Evolutionary conservation across 805 yeast genomes (phyloP).

Genomic region (Myxozyma geophila): DNA sequence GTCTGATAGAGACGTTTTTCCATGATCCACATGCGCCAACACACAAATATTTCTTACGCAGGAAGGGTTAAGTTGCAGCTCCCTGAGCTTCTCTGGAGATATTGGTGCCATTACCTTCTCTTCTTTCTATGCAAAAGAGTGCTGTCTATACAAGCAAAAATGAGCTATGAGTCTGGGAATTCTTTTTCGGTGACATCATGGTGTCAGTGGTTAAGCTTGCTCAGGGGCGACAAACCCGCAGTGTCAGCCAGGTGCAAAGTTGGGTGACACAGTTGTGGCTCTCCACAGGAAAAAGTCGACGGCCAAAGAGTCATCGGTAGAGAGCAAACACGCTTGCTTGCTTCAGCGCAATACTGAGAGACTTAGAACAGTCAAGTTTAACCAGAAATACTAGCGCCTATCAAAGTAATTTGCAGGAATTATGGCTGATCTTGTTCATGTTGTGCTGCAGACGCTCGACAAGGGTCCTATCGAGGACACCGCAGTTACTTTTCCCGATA

Average conservation of each 20-base stretch:
- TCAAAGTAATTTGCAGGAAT: background rate
- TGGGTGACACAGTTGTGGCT: conserved; percentile 1
- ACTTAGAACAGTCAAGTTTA: no score
- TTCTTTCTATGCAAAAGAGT: background rate
- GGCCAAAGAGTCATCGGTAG: background rate
- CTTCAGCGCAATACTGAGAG: no score
- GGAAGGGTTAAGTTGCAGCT: conserved; percentile 70
- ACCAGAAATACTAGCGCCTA: no score
- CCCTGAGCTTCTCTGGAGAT: conserved; percentile 64
- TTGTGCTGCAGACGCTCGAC: conserved; percentile 67
- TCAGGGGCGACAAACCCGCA: conserved; percentile 1
- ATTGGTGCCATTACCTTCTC: conserved; percentile 42
- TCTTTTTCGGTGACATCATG: conserved; percentile 12
- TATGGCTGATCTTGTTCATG: conserved; percentile 37
- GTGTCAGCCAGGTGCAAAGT: background rate
- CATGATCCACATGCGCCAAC: conserved; percentile 98
- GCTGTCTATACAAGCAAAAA: background rate
- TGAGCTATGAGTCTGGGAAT: background rate
- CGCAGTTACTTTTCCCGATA: conserved; percentile 64
- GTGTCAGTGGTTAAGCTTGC: background rate
- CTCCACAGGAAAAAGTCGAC: background rate
- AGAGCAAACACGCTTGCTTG: background rate
- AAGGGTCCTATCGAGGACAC: conserved; percentile 73
- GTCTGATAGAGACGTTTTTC: conserved; percentile 94
- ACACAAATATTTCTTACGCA: conserved; percentile 89